Evolutionary conservation across 257 asterid genomes (phyloP).

Genomic region (Paraleonurus japonicus): DNA sequence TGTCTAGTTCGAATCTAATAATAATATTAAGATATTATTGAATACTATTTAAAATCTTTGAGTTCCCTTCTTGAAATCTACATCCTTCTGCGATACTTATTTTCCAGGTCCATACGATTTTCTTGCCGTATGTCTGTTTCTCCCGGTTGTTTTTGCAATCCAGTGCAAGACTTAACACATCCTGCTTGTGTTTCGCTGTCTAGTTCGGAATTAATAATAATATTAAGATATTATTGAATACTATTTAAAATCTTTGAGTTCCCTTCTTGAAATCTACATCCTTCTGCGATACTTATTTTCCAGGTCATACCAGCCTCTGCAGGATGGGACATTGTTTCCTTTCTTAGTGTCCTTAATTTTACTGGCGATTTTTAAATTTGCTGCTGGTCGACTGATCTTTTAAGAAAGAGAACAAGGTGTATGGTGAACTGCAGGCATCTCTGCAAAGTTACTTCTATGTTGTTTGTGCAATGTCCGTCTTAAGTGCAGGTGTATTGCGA

Average conservation of each 20-base stretch:
- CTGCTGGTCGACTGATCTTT: not conserved
- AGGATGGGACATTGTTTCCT: not conserved
- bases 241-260: not conserved
- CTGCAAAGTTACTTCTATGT: not conserved
- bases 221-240: not conserved
- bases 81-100: no score
- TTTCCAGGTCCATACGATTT: not conserved
- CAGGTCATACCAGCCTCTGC: not conserved
- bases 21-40: not conserved
- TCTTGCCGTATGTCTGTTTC: not conserved
- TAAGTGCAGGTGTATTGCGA: not conserved
- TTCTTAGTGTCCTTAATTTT: not conserved
- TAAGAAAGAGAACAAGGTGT: not conserved
- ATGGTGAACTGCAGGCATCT: not conserved
- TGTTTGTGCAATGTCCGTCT: not conserved
- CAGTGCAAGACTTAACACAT: not conserved
- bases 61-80: not conserved
- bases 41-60: not conserved
- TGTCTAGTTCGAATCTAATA: not conserved
- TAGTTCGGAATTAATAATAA: not conserved
- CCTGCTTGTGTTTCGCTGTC: not conserved
- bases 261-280: not conserved
- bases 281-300: slow-evolving; percentile 4
- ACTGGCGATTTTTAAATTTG: not conserved
- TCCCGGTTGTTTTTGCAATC: not conserved